Conservation (phyloP, 768 basidiomycete genomes). For the Paxillus involutus region DNA sequence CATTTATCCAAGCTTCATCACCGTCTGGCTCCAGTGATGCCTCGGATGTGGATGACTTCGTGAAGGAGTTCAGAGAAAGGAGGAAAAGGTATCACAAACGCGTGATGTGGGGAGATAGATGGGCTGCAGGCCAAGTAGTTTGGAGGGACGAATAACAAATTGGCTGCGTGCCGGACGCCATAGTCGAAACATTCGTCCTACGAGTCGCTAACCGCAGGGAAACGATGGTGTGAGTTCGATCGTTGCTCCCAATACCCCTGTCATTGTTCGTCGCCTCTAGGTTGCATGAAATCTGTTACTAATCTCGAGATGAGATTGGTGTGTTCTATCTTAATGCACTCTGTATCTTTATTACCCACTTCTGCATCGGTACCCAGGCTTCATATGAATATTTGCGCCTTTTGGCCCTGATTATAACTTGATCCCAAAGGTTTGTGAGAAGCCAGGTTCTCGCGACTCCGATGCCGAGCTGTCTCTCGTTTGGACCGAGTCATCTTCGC, state of each 20-base stretch:
- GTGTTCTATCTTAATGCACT: not conserved
- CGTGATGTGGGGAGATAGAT: constrained; percentile 85
- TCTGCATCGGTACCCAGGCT: not conserved
- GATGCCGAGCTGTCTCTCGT: too few relatives aligned
- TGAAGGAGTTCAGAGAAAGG: constrained; percentile 82
- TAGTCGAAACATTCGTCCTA: not conserved
- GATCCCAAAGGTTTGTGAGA: too few relatives aligned
- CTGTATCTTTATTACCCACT: not conserved
- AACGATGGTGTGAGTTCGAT: not conserved
- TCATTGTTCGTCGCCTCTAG: not conserved
- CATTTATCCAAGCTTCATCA: constrained; percentile 69
- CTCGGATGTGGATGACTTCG: constrained; percentile 78
- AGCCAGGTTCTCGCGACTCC: too few relatives aligned
- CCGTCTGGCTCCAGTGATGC: constrained; percentile 26
- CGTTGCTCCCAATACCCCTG: not conserved
- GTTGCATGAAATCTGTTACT: not conserved
- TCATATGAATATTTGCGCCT: not conserved
- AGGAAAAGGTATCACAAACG: constrained; percentile 94
- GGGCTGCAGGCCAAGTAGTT: constrained; percentile 80
- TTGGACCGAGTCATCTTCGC: not conserved
- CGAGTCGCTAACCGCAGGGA: too few relatives aligned
- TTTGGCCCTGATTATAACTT: too few relatives aligned
- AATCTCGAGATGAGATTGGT: not conserved
- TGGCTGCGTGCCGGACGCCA: not conserved
- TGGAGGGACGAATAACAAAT: constrained; percentile 65